phyloP scores from a whole-genome alignment of 805 yeast genomes.

The Wickerhamiella occidentalis region DNA sequence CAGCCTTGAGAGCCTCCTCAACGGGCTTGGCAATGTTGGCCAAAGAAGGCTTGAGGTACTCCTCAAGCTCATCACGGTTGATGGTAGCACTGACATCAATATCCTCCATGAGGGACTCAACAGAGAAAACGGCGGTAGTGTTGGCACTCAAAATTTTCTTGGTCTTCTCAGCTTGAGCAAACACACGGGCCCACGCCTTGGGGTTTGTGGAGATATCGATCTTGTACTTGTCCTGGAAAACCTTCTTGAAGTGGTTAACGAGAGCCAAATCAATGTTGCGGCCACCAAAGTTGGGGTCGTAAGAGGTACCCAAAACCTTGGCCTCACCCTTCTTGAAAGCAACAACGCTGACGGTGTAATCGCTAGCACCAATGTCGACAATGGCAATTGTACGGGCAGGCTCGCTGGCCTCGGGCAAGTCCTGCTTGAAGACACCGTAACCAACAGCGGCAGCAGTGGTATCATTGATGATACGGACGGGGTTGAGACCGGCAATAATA shows the following conservation, averaged over 20 bases:
- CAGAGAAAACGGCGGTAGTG: constrained; percentile 82
- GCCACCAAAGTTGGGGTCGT: constrained; percentile 96
- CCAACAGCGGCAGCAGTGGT: constrained; percentile 98
- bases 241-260: constrained; percentile 88
- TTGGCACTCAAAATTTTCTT: constrained; percentile 96
- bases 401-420: constrained; percentile 78
- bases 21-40: constrained; percentile 66
- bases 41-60: constrained; percentile 69
- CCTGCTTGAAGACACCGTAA: constrained; percentile 93
- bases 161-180: constrained; percentile 81
- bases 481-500: constrained; percentile 90
- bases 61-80: constrained; percentile 88
- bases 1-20: constrained; percentile 66
- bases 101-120: constrained; percentile 95
- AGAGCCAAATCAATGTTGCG: constrained; percentile 90
- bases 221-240: constrained; percentile 83
- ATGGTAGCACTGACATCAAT: constrained; percentile 85
- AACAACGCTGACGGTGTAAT: constrained; percentile 80
- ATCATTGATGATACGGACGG: constrained; percentile 95
- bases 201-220: constrained; percentile 84
- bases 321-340: constrained; percentile 94
- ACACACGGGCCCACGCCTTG: constrained; percentile 88
- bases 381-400: constrained; percentile 73
- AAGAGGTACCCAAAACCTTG: constrained; percentile 82
- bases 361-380: constrained; percentile 94